Evolutionary conservation across 176 grass and related monocot genomes (phyloP).

Genomic region (Avena atlantica): DNA sequence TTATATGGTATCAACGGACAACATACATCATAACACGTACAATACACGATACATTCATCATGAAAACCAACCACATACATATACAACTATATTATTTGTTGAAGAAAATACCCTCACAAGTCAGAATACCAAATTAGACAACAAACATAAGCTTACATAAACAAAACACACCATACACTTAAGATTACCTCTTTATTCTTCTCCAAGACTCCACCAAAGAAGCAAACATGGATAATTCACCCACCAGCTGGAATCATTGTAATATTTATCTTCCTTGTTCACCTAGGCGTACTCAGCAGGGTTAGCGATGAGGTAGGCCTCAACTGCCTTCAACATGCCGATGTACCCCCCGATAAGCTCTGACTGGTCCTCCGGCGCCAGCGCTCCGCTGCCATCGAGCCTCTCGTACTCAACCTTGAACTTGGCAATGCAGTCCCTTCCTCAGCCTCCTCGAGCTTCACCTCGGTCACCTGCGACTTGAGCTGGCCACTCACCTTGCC

Average conservation of each 20-base stretch:
- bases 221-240: too few species aligned
- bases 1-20: not conserved
- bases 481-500: slow-evolving; percentile 18
- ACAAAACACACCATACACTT: not conserved
- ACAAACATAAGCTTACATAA: not conserved
- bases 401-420: slow-evolving; percentile 45
- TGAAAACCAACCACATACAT: not conserved
- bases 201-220: not conserved
- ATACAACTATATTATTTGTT: not conserved
- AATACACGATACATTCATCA: not conserved
- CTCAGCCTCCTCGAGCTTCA: slow-evolving; percentile 36
- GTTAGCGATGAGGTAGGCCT: slow-evolving; percentile 57
- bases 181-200: not conserved
- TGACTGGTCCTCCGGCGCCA: slow-evolving; percentile 35
- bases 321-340: slow-evolving; percentile 26
- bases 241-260: not conserved
- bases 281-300: slow-evolving; percentile 22
- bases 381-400: not conserved
- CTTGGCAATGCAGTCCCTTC: slow-evolving; percentile 34
- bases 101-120: not conserved
- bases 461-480: slow-evolving; percentile 23
- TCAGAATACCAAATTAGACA: too few species aligned
- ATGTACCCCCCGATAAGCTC: not conserved
- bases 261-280: not conserved
- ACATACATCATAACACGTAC: not conserved